Base-by-base conservation (phyloP, 441 rosid genomes). In the Viola pubescens region DNA sequence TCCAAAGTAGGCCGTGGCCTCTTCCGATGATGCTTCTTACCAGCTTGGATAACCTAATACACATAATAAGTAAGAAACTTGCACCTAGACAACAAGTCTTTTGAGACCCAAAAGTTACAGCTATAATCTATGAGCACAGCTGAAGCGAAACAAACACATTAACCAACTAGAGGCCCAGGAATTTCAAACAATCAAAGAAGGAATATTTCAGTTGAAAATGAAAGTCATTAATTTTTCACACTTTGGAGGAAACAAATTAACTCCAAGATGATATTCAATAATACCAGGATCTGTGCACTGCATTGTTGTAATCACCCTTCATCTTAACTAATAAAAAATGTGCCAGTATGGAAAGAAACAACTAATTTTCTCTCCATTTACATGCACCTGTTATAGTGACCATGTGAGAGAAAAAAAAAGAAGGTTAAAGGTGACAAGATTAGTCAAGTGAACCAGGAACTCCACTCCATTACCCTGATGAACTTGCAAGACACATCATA, bases 11-110 rank as follows among this genome's bases (percentile, higher is more conserved):
- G 52, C 41, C 9, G 75, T 26, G 74, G 45, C 73, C 86, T 79
- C 72, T 79, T 89, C 52, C 70, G 64, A 19, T 50, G 60, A 5
- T 26, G 71, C 68, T 75, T 81, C 66, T 82, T 79, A 63, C 83
- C 85, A 58, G 55, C 70, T 67, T 79, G 72, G 73, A 89, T 78
- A 45, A 87, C 75, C 97, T 91, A 73, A 50, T n/a, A 64, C 19
- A 56, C 26, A 67, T 70, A 43, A 68, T 52, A 70, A 43, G 7
- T 12, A 47, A 58, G 61, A 34, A 54, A 9, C 48, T 58, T 9
- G 34, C 10, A 11, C 12, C 50, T 56, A 39, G 40, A 41, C 51
- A 26, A 26, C 34, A 26, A 26, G 34, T 26, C 34, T 26, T 26
- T 26, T 2, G 34, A 26, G 3, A 26, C 34, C 34, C 34, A 26